Evolutionary conservation across 441 rosid species (phyloP), one percentile per base, ranked within the genome.

Genomic region (Kokia cookei): DNA sequence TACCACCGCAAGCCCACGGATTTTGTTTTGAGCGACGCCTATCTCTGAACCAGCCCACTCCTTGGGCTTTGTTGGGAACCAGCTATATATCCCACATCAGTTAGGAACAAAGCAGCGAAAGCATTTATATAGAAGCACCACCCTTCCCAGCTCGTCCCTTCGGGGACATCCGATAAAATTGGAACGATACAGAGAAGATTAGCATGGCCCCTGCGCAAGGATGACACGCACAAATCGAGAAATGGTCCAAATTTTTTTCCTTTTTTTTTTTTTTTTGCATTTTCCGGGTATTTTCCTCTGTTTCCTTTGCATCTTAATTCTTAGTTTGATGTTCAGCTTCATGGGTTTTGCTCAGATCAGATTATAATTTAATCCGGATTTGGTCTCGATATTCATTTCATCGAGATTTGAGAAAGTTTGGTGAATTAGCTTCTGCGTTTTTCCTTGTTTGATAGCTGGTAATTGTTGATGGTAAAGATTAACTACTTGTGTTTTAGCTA

Each of bases 191-290:
- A 42, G 45, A 42, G 3, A 42, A 42, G 45, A 42, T 42, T 42
- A 42, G 45, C 45, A 42, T 42, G 76, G 81, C 83, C 79, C 82
- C 84, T 79, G 81, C 32, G 35, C 35, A 54, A 54, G 11, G 83
- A 84, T 84, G 83, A 84, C 81, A 79, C 72, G 82, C 82, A 78
- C 65, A 77, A 82, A 82, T 82, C 81, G 80, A 82, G 78, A 82
- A 82, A 77, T 82, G 81, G 81, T 82, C 78, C 74, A 82, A 82
- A 69, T 69, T 47, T 72, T 61, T 45, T 47, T 42, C 2, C 3
- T 27, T 3, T 29, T 3, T 29, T 29, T 29, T 29, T 29, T 3
- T 0, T 29, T 29, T 0, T 32, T 32, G 6, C 37, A 0, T 17
- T 54, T 54, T 54, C 2, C 40, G 13, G 12, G 12, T 32, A 5